A percentile compares a stretch with the other conserved stretches of the same genome.
phyloP scores from a whole-genome alignment of 2,329 filamentous ascomycete species.

The Phaeosphaeriaceae sp. region DNA sequence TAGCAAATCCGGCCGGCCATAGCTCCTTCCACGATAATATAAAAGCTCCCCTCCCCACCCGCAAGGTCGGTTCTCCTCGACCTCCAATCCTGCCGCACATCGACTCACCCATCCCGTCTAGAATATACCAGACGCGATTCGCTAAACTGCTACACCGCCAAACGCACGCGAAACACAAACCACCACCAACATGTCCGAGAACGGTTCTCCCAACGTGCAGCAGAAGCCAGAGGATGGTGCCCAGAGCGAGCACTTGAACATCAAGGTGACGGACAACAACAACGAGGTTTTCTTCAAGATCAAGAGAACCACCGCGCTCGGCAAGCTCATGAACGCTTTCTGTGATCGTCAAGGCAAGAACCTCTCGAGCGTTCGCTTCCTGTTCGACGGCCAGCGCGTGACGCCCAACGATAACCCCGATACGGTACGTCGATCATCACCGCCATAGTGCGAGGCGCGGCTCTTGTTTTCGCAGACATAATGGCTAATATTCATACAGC shows the following conservation, averaged over 20 bases:
- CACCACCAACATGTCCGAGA: slow-evolving; percentile 51
- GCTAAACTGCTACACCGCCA: slow-evolving; percentile 4
- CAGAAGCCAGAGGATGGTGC: slow-evolving; percentile 56
- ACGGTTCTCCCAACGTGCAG: slow-evolving; percentile 49
- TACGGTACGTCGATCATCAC: slow-evolving; percentile 68
- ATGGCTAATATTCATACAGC: slow-evolving; percentile 59
- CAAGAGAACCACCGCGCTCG: slow-evolving; percentile 92
- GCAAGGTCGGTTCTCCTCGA: slow-evolving; percentile 32
- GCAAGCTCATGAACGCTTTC: slow-evolving; percentile 98
- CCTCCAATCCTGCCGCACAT: slow-evolving; percentile 17
- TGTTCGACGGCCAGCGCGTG: slow-evolving; percentile 95
- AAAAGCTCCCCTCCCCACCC: slow-evolving; percentile 30
- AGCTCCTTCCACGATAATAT: slow-evolving; percentile 25
- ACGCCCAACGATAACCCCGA: slow-evolving; percentile 90
- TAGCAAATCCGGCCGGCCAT: slow-evolving; percentile 18
- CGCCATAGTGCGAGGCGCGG: not conserved
- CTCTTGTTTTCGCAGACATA: not conserved
- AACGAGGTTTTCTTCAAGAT: slow-evolving; percentile 99
- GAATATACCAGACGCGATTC: slow-evolving; percentile 6
- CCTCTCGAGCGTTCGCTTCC: slow-evolving; percentile 82
- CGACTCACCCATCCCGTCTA: slow-evolving; percentile 28
- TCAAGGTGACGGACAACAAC: slow-evolving; percentile 99
- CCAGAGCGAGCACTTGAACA: slow-evolving; percentile 87
- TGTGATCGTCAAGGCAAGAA: slow-evolving; percentile 96
- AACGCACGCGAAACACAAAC: slow-evolving; percentile 6